These are phyloP conservation scores for Thelonectria rubi DNA, from an alignment of 2,329 filamentous ascomycete genomes.

Conservation along the genomic window DNA sequence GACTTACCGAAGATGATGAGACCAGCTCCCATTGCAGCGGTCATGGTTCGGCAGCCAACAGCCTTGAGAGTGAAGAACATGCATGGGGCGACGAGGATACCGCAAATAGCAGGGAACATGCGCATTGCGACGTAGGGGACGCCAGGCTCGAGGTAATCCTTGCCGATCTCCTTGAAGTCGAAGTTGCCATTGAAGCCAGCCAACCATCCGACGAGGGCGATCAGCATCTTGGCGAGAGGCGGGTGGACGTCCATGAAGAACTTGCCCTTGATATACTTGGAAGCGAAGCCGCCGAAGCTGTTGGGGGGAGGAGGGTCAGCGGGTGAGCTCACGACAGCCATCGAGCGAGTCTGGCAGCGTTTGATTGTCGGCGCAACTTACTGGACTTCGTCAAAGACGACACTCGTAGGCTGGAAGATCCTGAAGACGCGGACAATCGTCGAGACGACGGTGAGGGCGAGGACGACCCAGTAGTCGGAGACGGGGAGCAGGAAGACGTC, in stretches of 20 bases:
- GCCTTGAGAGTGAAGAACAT: constrained; percentile 97
- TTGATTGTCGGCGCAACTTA: constrained; percentile 60
- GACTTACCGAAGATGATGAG: constrained; percentile 88
- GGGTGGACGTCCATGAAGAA: constrained; percentile 99
- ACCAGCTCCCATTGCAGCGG: constrained; percentile 82
- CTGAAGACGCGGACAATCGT: constrained; percentile 87
- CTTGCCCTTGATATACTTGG: constrained; percentile 98
- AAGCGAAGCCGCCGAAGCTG: constrained; percentile 97
- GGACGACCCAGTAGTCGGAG: constrained; percentile 83
- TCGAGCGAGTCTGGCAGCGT: background rate
- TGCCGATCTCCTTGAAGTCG: constrained; percentile 99
- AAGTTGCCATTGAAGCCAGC: constrained; percentile 96
- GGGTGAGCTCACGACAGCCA: constrained; percentile 1
- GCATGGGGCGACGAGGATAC: constrained; percentile 85
- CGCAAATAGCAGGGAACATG: constrained; percentile 87
- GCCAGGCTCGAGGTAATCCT: constrained; percentile 93
- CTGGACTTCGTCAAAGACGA: constrained; percentile 99
- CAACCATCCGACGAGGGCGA: constrained; percentile 92
- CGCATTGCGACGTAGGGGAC: constrained; percentile 99
- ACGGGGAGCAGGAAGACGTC: constrained; percentile 88
- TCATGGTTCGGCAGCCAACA: constrained; percentile 85
- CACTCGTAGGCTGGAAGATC: constrained; percentile 94
- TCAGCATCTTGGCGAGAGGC: constrained; percentile 93
- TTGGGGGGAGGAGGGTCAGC: constrained; percentile 31
- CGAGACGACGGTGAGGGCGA: constrained; percentile 77